A percentile compares a stretch with the other conserved stretches of the same genome.
phyloP scores from a whole-genome alignment of 306 rosid genomes.

The Notholithocarpus densiflorus region DNA sequence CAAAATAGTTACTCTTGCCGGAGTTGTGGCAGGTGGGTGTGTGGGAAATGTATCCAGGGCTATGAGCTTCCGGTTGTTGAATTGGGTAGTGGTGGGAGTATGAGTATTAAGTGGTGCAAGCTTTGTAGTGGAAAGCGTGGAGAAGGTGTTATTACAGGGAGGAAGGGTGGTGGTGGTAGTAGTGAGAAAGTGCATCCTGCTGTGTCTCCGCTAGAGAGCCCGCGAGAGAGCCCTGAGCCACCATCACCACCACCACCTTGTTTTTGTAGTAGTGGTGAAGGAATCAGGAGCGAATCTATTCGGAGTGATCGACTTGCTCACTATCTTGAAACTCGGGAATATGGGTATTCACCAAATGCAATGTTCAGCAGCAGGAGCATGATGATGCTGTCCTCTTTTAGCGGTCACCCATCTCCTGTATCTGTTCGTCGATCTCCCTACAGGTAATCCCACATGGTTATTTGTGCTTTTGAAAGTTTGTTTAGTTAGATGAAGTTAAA shows the following conservation, averaged over 20 bases:
- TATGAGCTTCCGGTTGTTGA: slow-evolving; percentile 43
- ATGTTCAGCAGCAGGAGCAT: slow-evolving; percentile 37
- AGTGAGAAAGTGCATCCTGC: slow-evolving; percentile 84
- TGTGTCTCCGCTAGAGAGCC: slow-evolving; percentile 78
- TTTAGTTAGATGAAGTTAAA: slow-evolving; percentile 4
- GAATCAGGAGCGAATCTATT: slow-evolving; percentile 38
- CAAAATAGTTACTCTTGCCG: slow-evolving; percentile 52
- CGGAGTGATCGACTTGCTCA: slow-evolving; percentile 45
- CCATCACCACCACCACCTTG: slow-evolving; percentile 49
- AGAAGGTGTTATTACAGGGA: slow-evolving; percentile 30
- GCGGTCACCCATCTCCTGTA: slow-evolving; percentile 49
- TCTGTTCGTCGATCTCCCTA: slow-evolving; percentile 44
- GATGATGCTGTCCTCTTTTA: slow-evolving; percentile 35
- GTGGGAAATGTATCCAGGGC: slow-evolving; percentile 57
- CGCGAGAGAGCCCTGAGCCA: slow-evolving; percentile 71
- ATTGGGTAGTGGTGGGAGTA: slow-evolving; percentile 34
- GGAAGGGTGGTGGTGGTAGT: slow-evolving; percentile 19
- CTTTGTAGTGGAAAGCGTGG: slow-evolving; percentile 34
- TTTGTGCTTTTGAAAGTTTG: background rate
- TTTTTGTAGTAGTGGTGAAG: slow-evolving; percentile 38
- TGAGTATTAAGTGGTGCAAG: slow-evolving; percentile 49
- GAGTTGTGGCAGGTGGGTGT: slow-evolving; percentile 67
- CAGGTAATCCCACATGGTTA: slow-evolving; percentile 49
- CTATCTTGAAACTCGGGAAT: slow-evolving; percentile 44
- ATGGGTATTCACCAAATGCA: slow-evolving; percentile 46